These are phyloP conservation scores for Fallopia convolvulus DNA, from an alignment of 148 eudicot genomes.

Conservation along the genomic window DNA sequence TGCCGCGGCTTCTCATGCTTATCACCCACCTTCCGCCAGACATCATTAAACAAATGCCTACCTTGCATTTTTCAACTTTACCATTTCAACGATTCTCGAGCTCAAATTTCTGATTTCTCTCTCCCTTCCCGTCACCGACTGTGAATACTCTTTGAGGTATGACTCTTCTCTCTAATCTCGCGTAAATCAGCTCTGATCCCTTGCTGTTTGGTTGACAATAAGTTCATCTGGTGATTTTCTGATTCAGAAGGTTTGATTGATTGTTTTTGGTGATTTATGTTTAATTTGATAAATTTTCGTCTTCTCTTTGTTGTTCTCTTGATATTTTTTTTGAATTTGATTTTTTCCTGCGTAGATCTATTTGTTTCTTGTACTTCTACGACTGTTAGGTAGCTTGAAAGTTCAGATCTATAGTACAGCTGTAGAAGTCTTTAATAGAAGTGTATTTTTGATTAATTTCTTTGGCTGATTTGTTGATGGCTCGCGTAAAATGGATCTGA, in stretches of 20 bases:
- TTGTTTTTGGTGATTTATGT: background rate
- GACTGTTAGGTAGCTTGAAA: background rate
- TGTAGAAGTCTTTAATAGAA: background rate
- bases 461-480: background rate
- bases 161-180: background rate
- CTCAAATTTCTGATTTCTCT: background rate
- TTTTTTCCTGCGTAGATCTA: background rate
- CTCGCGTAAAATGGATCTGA: background rate
- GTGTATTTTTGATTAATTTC: background rate
- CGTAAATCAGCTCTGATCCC: background rate
- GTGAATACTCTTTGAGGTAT: background rate
- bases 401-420: background rate
- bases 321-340: background rate
- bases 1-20: background rate
- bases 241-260: background rate
- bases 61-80: background rate
- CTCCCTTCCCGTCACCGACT: background rate
- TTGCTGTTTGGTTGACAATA: background rate
- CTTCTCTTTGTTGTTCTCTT: background rate
- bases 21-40: background rate
- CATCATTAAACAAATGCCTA: background rate
- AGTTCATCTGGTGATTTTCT: background rate
- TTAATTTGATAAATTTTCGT: background rate
- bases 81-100: background rate
- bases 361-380: background rate